Evolutionary conservation across 1,139 yeast species (phyloP).

Genomic region (Meyerozyma elateridarum): DNA sequence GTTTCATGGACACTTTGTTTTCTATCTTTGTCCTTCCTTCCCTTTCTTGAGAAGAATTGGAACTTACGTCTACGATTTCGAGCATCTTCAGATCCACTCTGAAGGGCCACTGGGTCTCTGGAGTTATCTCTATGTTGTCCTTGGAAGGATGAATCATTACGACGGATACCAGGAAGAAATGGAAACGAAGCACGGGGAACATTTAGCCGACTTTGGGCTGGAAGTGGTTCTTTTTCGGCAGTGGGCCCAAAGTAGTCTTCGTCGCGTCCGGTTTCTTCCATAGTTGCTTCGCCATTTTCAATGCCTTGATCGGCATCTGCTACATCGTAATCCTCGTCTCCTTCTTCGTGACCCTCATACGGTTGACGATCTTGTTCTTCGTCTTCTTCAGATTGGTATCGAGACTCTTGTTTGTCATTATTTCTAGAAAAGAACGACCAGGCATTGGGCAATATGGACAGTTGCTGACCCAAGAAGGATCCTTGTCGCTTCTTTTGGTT

Average conservation of each 20-base stretch:
- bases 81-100: no score
- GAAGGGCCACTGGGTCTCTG: no score
- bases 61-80: conserved; percentile 17
- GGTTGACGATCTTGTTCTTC: conserved; percentile 15
- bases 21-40: conserved; percentile 19
- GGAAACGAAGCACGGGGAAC: conserved; percentile 11
- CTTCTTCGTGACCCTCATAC: conserved; percentile 12
- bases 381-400: conserved; percentile 25
- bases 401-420: conserved; percentile 22
- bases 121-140: conserved; percentile 7
- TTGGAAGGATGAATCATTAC: conserved; percentile 8
- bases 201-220: conserved; percentile 3
- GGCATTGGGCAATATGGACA: conserved; percentile 22
- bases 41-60: conserved; percentile 24
- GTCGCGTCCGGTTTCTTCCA: conserved; percentile 4
- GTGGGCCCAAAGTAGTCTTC: no score
- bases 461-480: background rate
- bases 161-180: conserved; percentile 15
- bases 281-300: conserved; percentile 3
- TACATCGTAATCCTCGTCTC: conserved; percentile 8
- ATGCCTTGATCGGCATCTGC: conserved; percentile 5
- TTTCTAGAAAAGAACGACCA: conserved; percentile 21
- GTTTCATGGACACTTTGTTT: conserved; percentile 16
- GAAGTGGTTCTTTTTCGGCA: conserved; percentile 4
- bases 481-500: no score